Evolutionary conservation across 2,329 filamentous ascomycete genomes (phyloP).

Genomic region (Scleromitrula shiraiana): DNA sequence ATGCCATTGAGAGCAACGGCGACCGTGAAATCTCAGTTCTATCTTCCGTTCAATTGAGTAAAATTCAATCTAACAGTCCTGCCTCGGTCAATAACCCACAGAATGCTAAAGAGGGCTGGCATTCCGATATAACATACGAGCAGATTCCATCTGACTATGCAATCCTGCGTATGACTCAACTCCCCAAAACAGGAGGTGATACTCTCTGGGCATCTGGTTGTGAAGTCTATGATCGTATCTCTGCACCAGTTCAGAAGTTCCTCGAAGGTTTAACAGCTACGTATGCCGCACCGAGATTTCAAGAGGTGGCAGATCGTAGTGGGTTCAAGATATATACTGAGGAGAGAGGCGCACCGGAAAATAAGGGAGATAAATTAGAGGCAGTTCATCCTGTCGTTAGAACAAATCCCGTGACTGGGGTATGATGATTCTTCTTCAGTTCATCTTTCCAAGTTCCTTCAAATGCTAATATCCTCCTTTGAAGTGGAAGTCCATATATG

Average conservation of each 20-base stretch:
- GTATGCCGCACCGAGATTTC: constrained; percentile 42
- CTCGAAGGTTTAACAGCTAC: constrained; percentile 51
- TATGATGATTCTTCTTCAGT: neutral
- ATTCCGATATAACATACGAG: constrained; percentile 60
- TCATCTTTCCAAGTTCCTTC: neutral
- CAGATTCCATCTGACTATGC: constrained; percentile 56
- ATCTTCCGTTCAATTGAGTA: constrained; percentile 46
- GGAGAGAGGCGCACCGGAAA: constrained; percentile 41
- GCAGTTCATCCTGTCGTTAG: constrained; percentile 47
- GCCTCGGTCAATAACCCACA: constrained; percentile 37
- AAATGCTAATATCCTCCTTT: neutral
- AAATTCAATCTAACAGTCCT: constrained; percentile 35
- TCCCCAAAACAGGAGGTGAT: constrained; percentile 32
- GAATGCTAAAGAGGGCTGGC: constrained; percentile 43
- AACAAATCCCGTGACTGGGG: constrained; percentile 48
- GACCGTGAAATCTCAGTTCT: constrained; percentile 55
- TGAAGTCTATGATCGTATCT: constrained; percentile 58
- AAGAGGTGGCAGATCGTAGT: constrained; percentile 38
- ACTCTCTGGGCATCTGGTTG: constrained; percentile 63
- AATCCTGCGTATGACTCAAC: constrained; percentile 28
- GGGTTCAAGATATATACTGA: constrained; percentile 39
- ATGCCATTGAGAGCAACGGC: constrained; percentile 45
- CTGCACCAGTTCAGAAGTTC: constrained; percentile 46
- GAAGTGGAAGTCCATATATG: constrained; percentile 45
- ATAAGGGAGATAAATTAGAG: constrained; percentile 39